These are phyloP conservation scores for Phoenix roebelenii DNA, from an alignment of 176 grass and related monocot species.

Conservation along the genomic window DNA sequence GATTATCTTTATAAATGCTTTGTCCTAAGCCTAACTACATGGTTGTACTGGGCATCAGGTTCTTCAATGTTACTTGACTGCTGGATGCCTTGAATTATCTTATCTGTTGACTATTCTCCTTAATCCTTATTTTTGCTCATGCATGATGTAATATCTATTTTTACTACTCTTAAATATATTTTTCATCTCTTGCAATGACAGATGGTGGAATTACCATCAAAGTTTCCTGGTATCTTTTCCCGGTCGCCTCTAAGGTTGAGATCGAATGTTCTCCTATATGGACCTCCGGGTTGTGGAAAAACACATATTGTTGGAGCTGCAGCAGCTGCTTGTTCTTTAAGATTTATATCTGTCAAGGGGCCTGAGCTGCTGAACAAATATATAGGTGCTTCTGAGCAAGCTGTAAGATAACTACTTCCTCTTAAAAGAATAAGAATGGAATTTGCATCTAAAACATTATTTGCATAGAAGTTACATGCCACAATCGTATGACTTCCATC, in stretches of 20 bases:
- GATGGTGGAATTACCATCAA: slow-evolving; percentile 90
- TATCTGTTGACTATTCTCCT: too few species aligned
- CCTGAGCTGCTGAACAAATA: slow-evolving; percentile 96
- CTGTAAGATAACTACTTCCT: slow-evolving; percentile 39
- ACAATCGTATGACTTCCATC: too few species aligned
- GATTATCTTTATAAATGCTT: too few species aligned
- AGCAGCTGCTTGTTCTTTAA: slow-evolving; percentile 78
- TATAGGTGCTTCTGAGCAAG: slow-evolving; percentile 94
- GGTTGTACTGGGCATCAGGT: too few species aligned
- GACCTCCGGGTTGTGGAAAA: slow-evolving; percentile 93
- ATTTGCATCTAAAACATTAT: too few species aligned
- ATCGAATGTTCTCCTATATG: slow-evolving; percentile 89
- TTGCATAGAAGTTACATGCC: too few species aligned
- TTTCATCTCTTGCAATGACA: slow-evolving; percentile 17
- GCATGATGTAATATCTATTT: too few species aligned
- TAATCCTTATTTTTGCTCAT: too few species aligned
- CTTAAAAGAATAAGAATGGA: not conserved
- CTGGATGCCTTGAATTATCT: too few species aligned
- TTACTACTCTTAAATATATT: too few species aligned
- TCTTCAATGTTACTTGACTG: too few species aligned
- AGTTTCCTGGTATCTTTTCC: slow-evolving; percentile 78
- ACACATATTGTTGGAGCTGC: slow-evolving; percentile 90
- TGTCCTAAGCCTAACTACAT: too few species aligned
- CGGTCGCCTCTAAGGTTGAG: slow-evolving; percentile 72
- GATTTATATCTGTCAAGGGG: slow-evolving; percentile 89